Evolutionary conservation across 495 filamentous ascomycete genomes (phyloP), one percentile per base, ranked within the genome.

Genomic region (Chaetomium cochliodes): DNA sequence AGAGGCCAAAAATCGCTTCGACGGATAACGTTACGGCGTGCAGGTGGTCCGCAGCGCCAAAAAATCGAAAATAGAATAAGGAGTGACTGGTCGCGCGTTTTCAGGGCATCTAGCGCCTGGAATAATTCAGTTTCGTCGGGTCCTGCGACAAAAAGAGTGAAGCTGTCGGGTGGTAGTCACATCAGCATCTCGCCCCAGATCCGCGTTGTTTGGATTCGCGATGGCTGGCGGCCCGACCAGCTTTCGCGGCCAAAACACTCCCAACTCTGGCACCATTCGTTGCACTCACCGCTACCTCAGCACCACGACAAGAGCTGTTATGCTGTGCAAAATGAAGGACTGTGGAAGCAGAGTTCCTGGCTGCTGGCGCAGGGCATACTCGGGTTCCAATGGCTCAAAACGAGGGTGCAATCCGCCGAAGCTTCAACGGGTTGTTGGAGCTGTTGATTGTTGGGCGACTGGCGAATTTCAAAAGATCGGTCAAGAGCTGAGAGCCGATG

Each of bases 121-220:
- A 5, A 20, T 41, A 6, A 6, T 37, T 37, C 33, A 37, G 33
- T 37, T 37, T 37, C 33, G 62, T 69, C 57, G 69, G 61, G 63
- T 69, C 67, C 60, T 63, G 67, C 71, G 63, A 69, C 69, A 69
- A 71, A 52, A 53, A 67, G 66, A 57, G 57, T 41, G 58, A 60
- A 52, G 61, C 53, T 50, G 41, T 59, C 25, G 56, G 50, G 26
- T 37, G 52, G 44, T 58, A n/a, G 56, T 60, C 60, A 23, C 28
- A 56, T 58, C 53, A 58, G 66, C 44, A 60, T 50, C 15, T 30
- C 23, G 18, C 20, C 41, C 51, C 25, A 16, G 26, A n/a, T 13
- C 5, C 26, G 28, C 16, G 33, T 23, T 50, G 47, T 50, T 60
- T 58, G 55, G 49, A 62, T 26, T 59, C 33, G 60, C 59, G 59